These are phyloP conservation scores for Backusella westeae DNA, from an alignment of 192 early-diverging fungal genomes.

Conservation along the genomic window DNA sequence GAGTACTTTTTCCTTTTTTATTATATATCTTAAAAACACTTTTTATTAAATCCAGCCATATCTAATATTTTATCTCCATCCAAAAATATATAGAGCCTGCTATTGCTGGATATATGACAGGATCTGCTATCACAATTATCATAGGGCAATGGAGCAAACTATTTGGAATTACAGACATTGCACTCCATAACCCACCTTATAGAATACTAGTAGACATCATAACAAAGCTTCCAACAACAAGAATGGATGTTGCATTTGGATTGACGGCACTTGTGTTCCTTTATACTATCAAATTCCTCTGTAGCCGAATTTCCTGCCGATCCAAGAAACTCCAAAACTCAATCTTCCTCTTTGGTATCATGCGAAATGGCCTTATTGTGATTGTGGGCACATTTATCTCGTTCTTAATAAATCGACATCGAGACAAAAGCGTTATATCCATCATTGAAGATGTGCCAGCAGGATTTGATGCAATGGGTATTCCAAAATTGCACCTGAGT, in stretches of 20 bases:
- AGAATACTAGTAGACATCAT: constrained; percentile 20
- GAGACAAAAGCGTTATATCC: constrained; percentile 42
- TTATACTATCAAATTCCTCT: constrained; percentile 38
- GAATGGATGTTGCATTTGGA: constrained; percentile 62
- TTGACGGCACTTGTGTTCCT: constrained; percentile 40
- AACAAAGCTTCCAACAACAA: constrained; percentile 44
- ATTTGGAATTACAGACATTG: constrained; percentile 73
- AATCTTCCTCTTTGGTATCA: constrained; percentile 64
- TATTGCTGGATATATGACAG: constrained; percentile 85
- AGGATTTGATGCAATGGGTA: constrained; percentile 62
- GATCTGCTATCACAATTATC: constrained; percentile 76
- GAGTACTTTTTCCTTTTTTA: neutral
- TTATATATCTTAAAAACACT: neutral
- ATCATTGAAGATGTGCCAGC: constrained; percentile 75
- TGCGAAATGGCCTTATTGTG: constrained; percentile 72
- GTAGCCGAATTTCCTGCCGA: constrained; percentile 25
- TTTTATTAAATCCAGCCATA: neutral
- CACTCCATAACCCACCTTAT: constrained; percentile 71
- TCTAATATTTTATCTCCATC: neutral
- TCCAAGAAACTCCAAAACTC: constrained; percentile 43
- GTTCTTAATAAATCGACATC: constrained; percentile 45
- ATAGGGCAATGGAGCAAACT: constrained; percentile 76
- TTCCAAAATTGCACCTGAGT: constrained; percentile 52
- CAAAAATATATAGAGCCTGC: constrained; percentile 54
- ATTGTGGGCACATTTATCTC: constrained; percentile 74